Conservation (phyloP, 225 moss, liverwort and hornwort species). For the Pleurozium schreberi region DNA sequence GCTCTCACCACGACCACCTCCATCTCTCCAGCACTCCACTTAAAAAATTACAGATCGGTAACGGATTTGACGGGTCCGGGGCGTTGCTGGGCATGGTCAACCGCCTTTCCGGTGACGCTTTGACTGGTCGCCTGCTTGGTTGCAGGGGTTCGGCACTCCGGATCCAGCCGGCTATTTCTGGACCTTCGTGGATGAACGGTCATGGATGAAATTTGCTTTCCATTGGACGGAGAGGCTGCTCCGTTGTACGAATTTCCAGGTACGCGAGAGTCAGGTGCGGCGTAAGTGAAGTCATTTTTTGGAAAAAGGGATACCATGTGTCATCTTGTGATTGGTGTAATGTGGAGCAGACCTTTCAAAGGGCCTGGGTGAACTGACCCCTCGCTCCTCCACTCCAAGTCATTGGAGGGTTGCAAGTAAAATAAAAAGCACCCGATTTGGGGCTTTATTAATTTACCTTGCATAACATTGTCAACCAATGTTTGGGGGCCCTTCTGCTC, state of each 20-base stretch:
- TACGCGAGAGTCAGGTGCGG: not conserved
- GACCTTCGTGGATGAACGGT: not conserved
- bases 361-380: too few relatives aligned
- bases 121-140: not conserved
- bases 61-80: not conserved
- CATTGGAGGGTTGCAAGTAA: too few relatives aligned
- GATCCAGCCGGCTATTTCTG: not conserved
- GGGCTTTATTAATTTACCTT: too few relatives aligned
- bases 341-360: not conserved
- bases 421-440: too few relatives aligned
- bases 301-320: fast-evolving
- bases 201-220: not conserved
- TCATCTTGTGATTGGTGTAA: not conserved
- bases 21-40: not conserved
- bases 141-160: not conserved
- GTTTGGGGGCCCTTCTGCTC: too few relatives aligned
- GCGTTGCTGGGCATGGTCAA: not conserved
- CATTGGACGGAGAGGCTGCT: not conserved
- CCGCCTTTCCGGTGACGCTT: not conserved
- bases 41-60: not conserved
- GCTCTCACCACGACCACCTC: slow-evolving; percentile 7
- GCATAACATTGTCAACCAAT: too few relatives aligned
- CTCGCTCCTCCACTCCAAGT: too few relatives aligned
- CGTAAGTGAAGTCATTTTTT: not conserved
- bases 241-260: not conserved